These are phyloP conservation scores for Castanea mollissima DNA, from an alignment of 306 rosid species.

Conservation along the genomic window DNA sequence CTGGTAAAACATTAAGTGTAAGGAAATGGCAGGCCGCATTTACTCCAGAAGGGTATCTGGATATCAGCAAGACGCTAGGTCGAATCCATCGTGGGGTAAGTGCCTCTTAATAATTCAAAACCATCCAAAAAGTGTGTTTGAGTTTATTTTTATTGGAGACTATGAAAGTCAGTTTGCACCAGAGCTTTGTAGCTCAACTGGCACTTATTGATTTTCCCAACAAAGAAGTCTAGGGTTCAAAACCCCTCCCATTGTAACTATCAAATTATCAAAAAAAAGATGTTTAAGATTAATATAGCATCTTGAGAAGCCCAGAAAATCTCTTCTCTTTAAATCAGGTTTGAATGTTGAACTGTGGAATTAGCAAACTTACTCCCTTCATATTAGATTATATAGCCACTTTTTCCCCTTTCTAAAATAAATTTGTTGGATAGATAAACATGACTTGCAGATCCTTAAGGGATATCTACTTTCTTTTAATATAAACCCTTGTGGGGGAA, in stretches of 20 bases:
- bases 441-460: neutral
- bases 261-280: too few species aligned
- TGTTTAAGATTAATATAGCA: neutral
- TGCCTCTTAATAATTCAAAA: conserved; percentile 30
- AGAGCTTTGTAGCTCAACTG: neutral
- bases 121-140: conserved; percentile 19
- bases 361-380: neutral
- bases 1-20: conserved; percentile 85
- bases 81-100: conserved; percentile 92
- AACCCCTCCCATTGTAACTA: too few species aligned
- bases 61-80: conserved; percentile 77
- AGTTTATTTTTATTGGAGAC: neutral
- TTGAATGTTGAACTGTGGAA: neutral
- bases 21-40: conserved; percentile 96
- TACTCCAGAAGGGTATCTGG: conserved; percentile 74
- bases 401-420: neutral
- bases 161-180: conserved; percentile 13
- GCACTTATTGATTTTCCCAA: too few species aligned
- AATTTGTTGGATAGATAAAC: neutral
- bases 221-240: too few species aligned
- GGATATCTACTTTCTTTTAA: neutral
- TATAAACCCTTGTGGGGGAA: neutral
- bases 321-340: neutral
- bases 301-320: conserved; percentile 9
- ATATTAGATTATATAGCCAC: neutral